Evolutionary conservation across 768 basidiomycete species (phyloP), one percentile per base, ranked within the genome.

Genomic region (Lactarius psammicola): DNA sequence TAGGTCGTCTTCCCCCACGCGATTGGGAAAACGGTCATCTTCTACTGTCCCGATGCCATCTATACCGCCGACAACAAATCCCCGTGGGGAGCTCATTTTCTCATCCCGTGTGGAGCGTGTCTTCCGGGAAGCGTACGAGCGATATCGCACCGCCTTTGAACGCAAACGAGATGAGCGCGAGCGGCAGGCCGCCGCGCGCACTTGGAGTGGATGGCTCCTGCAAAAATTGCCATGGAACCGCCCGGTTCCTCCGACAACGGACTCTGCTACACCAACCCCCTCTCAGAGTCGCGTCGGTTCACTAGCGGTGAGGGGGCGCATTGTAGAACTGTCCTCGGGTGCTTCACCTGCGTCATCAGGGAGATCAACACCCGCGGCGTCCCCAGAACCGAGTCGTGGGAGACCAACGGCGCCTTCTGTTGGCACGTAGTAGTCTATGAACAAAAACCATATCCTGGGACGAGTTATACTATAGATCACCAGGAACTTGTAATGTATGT

Each of bases 41-140:
- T 81, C 85, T 33, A 76, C 77, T 51, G 72, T 75, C 31, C 77
- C 83, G 18, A 87, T 93, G 63, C 80, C 88, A 1, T 85, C 92
- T n/a, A 95, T 97, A 49, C 95, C 95, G 3, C 93, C 94, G 0
- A 83, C 94, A 17, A 80, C 81, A 33, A 97, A 94, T 75, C 95
- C 96, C 3, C 88, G 95, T 17, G 96, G 97, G 58, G 97, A 99
- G 74, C 86, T 99, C 65, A 97, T 98, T 62, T 97, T 99, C 77
- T 94, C 92, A 3, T 92, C 89, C 13, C 87, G 92, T 55, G 89
- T 99, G 23, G 89, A 92, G 66, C 82, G 83, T 59, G 72, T 76
- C 23, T 98, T 98, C 75, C 81, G 91, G 28, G 97, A 98, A 62
- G 84, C 89, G 0, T 99, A 99, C 77, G 95, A 98, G 75, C 85